Evolutionary conservation across 169 alveolate genomes (phyloP).

Genomic region (Plasmodium reichenowi): DNA sequence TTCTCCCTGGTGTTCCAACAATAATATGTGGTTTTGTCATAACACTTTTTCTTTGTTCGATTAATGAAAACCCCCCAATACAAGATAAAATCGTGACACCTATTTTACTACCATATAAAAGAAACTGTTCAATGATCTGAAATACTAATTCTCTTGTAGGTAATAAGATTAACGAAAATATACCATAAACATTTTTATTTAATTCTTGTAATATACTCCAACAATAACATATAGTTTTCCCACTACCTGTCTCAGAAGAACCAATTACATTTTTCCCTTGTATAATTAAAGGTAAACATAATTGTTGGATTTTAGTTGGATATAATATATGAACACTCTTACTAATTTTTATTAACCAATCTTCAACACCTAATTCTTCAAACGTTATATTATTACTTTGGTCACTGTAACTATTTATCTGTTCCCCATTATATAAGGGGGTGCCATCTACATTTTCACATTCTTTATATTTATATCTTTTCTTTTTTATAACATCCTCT

Average conservation of each 20-base stretch:
- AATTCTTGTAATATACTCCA: constrained; percentile 95
- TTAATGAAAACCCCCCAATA: constrained; percentile 95
- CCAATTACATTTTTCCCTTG: constrained; percentile 93
- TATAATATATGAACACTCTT: constrained; percentile 79
- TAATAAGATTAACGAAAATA: constrained; percentile 94
- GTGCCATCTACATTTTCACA: not conserved
- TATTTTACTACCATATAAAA: constrained; percentile 92
- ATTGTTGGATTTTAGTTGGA: constrained; percentile 94
- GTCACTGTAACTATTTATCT: constrained; percentile 9
- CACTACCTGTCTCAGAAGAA: constrained; percentile 98
- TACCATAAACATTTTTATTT: constrained; percentile 95
- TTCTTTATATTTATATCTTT: constrained; percentile 1
- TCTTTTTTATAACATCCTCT: not conserved
- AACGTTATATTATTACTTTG: constrained; percentile 58
- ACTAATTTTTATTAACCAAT: constrained; percentile 83
- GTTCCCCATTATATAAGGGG: not conserved
- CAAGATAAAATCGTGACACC: constrained; percentile 89
- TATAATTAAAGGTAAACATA: constrained; percentile 92
- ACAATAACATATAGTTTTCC: constrained; percentile 98
- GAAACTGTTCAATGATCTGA: constrained; percentile 96
- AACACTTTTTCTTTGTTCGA: constrained; percentile 82
- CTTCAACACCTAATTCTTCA: constrained; percentile 83
- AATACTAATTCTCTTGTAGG: constrained; percentile 98
- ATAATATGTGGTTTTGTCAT: constrained; percentile 95
- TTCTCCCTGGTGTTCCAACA: constrained; percentile 98